Conservation (phyloP, 176 grass and related monocot genomes). For the Otatea glauca region DNA sequence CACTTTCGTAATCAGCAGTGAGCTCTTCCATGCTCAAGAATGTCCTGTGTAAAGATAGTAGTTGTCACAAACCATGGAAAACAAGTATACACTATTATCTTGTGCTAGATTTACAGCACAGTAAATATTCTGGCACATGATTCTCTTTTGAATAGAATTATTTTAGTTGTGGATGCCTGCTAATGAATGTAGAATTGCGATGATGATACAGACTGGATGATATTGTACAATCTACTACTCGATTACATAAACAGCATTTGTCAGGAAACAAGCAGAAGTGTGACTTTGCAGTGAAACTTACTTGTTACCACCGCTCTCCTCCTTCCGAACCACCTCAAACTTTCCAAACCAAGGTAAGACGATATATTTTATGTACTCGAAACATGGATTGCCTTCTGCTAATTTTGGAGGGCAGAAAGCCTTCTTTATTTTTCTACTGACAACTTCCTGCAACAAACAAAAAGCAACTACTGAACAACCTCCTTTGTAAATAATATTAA, state of each 20-base stretch:
- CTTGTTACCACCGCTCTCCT: slow-evolving; percentile 61
- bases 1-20: slow-evolving; percentile 62
- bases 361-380: slow-evolving; percentile 68
- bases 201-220: not conserved
- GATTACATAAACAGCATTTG: not conserved
- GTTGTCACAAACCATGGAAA: not conserved
- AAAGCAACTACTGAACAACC: slow-evolving; percentile 14
- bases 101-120: not conserved
- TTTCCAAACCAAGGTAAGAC: slow-evolving; percentile 61
- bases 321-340: slow-evolving; percentile 63
- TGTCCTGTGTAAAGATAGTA: slow-evolving; percentile 34
- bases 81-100: not conserved
- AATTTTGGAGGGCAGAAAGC: slow-evolving; percentile 62
- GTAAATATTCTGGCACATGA: too few relatives aligned
- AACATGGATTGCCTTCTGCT: slow-evolving; percentile 61
- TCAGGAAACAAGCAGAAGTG: not conserved
- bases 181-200: not conserved
- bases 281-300: slow-evolving; percentile 33
- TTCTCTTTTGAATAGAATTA: not conserved
- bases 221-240: too few relatives aligned
- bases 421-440: slow-evolving; percentile 55
- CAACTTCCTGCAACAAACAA: slow-evolving; percentile 37
- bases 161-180: not conserved
- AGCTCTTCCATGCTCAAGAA: slow-evolving; percentile 58
- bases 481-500: not conserved